Evolutionary conservation across 2,329 filamentous ascomycete genomes (phyloP), one percentile per base, ranked within the genome.

Genomic region (Catunica adiposa): DNA sequence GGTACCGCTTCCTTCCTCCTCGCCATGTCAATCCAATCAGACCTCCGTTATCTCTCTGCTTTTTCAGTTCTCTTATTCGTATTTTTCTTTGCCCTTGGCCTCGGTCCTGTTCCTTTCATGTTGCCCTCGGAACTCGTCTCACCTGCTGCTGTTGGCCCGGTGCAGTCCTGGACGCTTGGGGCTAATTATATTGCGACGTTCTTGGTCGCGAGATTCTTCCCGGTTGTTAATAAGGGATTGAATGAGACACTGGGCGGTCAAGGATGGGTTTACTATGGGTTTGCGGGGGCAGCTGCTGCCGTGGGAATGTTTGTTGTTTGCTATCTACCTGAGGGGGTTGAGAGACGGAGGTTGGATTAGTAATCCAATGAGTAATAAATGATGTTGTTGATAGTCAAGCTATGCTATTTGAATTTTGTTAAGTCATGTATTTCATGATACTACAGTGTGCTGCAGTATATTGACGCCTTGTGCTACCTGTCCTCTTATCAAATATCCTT

Each of bases 21-120:
- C 1, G 90, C 86, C 0, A 66, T 94, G 3, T 87, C 87, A 1
- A 94, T 98, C 58, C 76, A 84, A 51, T 79, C 80, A 60, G 76
- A 78, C 25, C 69, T 85, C 61, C 84, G 89, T 63, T 69, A 86
- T 2, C 70, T 96, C 11, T 94, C 88, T 0, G 89, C 88, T 0
- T 64, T 94, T 0, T 80, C 87, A 0, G 89, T 94, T 0, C 73
- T 96, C 9, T 70, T 84, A 25, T 98, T 97, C 63, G 92, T 97
- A 1, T 83, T 80, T 3, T 88, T 85, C 64, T 98, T 96, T 62
- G 92, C 86, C 0, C 78, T 95, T 14, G 92, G 92, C 0, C 76
- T 98, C 0, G 92, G 92, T 0, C 92, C 92, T 0, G 87, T 98
- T 0, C 92, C 92, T 0, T 98, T 97, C 67, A 94, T 97, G 61